Evolutionary conservation across 225 moss, liverwort and hornwort species (phyloP), one percentile per base, ranked within the genome.

Genomic region (Marchantia paleacea): DNA sequence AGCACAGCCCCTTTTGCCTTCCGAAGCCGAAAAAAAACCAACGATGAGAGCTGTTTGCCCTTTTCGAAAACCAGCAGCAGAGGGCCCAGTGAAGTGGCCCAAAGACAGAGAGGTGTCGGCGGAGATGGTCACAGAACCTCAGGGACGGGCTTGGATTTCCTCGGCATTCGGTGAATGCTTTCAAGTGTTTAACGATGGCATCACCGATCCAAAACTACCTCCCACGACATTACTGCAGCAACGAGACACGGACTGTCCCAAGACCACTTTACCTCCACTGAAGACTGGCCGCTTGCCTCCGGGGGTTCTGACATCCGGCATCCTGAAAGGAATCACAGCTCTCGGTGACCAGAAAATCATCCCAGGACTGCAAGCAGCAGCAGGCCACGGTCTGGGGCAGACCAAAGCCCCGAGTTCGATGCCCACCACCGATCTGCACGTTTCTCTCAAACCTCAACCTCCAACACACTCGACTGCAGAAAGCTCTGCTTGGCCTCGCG

Each of bases 131-230:
- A 82, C 87, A 75, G 77, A 82, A 53, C 84, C 69, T 69, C 87
- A 87, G 52, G 69, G 74, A 60, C 73, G 87, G 52, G 82, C 87
- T 15, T 82, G 85, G 85, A 87, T 87, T 31, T 87, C 87, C 4
- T 82, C 84, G 78, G 83, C 86, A 8, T 96, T 84, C 78, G 86
- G 90, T 67, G 94, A 94, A 82, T 63, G 85, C 81, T 66, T 94
- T 0, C 94, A 96, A 76, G 51, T 89, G 7, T 91, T 92, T 57
- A 92, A 91, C 52, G 78, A 86, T 77, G 84, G 87, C 30, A 29
- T 91, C 29, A 89, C 88, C 18, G 83, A 85, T n/a, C 81, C 88
- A 22, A 81, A 85, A 78, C 85, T 87, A 47, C 84, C 84, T 10
- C 69, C 82, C 6, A 87, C 84, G 24, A 87, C 84, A 53, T 54